Conservation (phyloP, 1,284 basidiomycete species). For the Ustilago xerochloae region DNA sequence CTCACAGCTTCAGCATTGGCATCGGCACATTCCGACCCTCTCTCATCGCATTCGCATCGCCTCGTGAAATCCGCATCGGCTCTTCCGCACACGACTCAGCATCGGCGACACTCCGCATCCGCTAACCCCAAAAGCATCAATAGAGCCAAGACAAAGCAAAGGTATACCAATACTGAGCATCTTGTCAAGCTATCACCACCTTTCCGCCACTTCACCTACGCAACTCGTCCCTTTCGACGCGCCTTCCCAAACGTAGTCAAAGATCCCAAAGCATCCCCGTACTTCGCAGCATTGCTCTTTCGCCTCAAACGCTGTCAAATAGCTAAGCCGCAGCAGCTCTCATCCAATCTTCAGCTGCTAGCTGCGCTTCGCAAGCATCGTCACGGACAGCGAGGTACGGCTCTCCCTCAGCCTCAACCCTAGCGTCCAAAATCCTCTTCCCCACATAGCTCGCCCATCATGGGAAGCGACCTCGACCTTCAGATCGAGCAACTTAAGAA, state of each 20-base stretch:
- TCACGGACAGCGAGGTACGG: constrained; percentile 29
- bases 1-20: neutral
- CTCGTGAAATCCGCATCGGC: neutral
- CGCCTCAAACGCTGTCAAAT: neutral
- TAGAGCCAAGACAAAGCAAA: neutral
- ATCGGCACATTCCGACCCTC: neutral
- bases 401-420: constrained; percentile 11
- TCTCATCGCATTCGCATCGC: neutral
- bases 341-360: constrained; percentile 3
- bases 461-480: constrained; percentile 55
- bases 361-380: neutral
- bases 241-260: no score
- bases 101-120: neutral
- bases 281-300: neutral
- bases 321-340: neutral
- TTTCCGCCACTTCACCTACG: neutral
- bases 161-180: neutral
- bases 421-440: neutral
- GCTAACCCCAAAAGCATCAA: neutral
- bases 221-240: no score
- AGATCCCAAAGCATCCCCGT: neutral
- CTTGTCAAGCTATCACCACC: neutral
- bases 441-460: constrained; percentile 15
- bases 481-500: constrained; percentile 64
- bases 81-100: neutral